phyloP scores from a whole-genome alignment of 2,329 filamentous ascomycete genomes.

The Apiospora sp. region DNA sequence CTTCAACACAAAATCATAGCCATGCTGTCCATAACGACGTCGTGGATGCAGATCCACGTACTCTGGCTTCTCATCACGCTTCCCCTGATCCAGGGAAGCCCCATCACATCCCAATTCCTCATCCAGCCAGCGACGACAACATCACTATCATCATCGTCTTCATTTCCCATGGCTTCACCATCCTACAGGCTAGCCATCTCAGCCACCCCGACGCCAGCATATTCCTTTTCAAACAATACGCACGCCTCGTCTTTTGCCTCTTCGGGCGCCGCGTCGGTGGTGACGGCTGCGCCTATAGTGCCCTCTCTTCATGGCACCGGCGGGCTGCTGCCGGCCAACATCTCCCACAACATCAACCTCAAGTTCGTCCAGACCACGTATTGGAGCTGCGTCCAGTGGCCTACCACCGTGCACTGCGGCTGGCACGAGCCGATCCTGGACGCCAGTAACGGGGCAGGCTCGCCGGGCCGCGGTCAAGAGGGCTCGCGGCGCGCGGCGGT shows the following conservation, averaged over 20 bases:
- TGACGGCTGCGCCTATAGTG: neutral
- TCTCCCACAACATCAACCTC: neutral
- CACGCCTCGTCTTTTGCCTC: neutral
- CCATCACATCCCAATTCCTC: constrained; percentile 21
- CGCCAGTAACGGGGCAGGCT: constrained; percentile 32
- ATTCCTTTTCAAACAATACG: neutral
- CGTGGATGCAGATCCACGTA: constrained; percentile 18
- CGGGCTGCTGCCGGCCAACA: neutral
- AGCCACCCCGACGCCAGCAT: neutral
- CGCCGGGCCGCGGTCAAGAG: constrained; percentile 24
- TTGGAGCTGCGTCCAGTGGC: constrained; percentile 46
- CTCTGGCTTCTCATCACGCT: constrained; percentile 8
- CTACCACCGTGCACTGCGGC: constrained; percentile 46
- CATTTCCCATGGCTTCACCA: neutral
- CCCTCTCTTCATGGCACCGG: neutral
- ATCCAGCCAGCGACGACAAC: constrained; percentile 21
- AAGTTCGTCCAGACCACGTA: constrained; percentile 48
- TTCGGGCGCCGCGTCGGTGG: neutral
- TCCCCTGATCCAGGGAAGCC: neutral
- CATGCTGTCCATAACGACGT: neutral
- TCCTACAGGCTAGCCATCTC: neutral
- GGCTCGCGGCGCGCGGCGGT: constrained; percentile 27
- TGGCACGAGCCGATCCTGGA: constrained; percentile 49
- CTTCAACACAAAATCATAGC: neutral
- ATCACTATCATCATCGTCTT: neutral